Conservation (phyloP, 192 early-diverging fungal genomes). For the Nowakowskiella sp. region DNA sequence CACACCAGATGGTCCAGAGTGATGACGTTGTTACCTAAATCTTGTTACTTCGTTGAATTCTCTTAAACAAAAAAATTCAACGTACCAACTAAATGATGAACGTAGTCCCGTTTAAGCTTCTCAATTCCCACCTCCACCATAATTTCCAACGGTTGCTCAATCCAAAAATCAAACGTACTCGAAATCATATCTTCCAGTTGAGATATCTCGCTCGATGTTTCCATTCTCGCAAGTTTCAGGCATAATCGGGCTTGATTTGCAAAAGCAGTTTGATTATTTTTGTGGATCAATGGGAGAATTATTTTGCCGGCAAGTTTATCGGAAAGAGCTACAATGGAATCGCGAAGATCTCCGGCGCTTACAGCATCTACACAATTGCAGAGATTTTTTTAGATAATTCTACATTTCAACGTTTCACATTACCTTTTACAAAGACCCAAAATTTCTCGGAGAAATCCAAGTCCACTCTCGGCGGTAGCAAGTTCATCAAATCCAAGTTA, state of each 20-base stretch:
- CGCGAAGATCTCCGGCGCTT: constrained; percentile 4
- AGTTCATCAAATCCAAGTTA: constrained; percentile 9
- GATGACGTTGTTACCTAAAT: neutral
- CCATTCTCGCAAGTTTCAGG: constrained; percentile 16
- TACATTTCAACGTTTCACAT: neutral
- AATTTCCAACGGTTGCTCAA: constrained; percentile 30
- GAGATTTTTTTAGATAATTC: neutral
- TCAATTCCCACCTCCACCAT: constrained; percentile 31
- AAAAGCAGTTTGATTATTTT: constrained; percentile 21
- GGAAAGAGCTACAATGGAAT: constrained; percentile 11
- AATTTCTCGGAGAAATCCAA: constrained; percentile 25
- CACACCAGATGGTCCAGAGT: constrained; percentile 2
- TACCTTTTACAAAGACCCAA: constrained; percentile 23
- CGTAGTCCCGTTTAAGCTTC: constrained; percentile 32
- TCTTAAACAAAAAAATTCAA: no score
- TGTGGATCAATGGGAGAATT: constrained; percentile 22
- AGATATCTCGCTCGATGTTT: constrained; percentile 23
- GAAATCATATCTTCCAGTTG: constrained; percentile 23
- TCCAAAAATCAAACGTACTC: constrained; percentile 31
- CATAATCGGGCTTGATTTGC: constrained; percentile 24
- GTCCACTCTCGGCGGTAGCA: constrained; percentile 11
- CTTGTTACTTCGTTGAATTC: constrained; percentile 3
- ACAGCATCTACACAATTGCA: constrained; percentile 1
- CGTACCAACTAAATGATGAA: constrained; percentile 19
- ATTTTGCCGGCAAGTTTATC: constrained; percentile 16